Base-by-base conservation (phyloP, 1,284 basidiomycete genomes). In the Sporisorium iseilematis-ciliati region DNA sequence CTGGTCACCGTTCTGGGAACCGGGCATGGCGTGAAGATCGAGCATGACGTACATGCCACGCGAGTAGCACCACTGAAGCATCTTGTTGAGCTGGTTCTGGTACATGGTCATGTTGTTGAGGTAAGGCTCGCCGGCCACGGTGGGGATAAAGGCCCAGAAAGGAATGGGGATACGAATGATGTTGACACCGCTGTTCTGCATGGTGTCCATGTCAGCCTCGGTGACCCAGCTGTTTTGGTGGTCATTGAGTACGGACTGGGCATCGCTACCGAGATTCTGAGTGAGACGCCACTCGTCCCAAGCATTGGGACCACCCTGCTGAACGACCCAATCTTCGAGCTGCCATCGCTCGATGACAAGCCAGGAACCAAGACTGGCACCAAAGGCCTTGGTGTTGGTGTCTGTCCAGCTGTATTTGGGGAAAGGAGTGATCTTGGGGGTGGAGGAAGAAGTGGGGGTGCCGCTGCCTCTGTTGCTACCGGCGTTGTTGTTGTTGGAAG, bases 1-100 rank as follows among this genome's bases (percentile, higher is more conserved):
- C 70, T 84, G 82, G 60, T 84, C 82, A 50, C 82, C 82, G 53
- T 82, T 82, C 72, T 87, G 87, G n/a, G 82, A 84, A 43, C 87
- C 87, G 12, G 87, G 87, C 61, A 87, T 78, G 33, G 85, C 86
- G 76, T 87, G 87, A 40, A 87, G 69, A 62, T 87, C 87, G 51
- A 87, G 78, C 64, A 87, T 70, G 40, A 85, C 84, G 64, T 87
- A 86, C 80, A 87, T 86, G 52, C 78, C 76, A 43, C 86, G 82
- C 21, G 69, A 65, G 71, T 86, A 83, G 77, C 79, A 72, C 84
- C 82, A 85, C 51, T 67, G 57, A 53, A 81, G 70, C 65, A 80
- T 67, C 68, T 75, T 72, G 49, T 75, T 57, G 45, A 84, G 66
- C 57, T 80, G 79, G 49, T 79, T 72, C 7, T 69, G 59, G 55